These are phyloP conservation scores for Alternaria solani DNA, from an alignment of 2,329 filamentous ascomycete genomes.

Conservation along the genomic window DNA sequence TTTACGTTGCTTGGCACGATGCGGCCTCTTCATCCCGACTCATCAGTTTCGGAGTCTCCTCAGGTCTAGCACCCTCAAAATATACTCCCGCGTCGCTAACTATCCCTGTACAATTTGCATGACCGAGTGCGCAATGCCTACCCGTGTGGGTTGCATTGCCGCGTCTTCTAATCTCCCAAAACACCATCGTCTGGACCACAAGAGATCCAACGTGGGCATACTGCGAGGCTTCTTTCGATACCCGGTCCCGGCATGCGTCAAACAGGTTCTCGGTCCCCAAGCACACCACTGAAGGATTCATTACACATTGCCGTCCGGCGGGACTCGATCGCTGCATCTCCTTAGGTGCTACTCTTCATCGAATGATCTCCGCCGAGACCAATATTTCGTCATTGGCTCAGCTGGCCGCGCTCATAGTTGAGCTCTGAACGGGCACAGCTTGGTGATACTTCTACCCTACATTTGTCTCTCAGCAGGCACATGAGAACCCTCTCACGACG, in stretches of 20 bases:
- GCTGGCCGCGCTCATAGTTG: conserved; percentile 16
- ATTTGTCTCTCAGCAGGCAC: conserved; percentile 58
- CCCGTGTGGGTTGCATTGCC: conserved; percentile 36
- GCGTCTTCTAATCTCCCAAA: conserved; percentile 26
- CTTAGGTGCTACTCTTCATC: conserved; percentile 3
- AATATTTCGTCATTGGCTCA: conserved; percentile 9
- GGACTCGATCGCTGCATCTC: conserved; percentile 13
- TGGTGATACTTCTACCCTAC: conserved; percentile 59
- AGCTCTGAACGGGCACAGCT: conserved; percentile 28
- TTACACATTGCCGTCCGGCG: conserved; percentile 8
- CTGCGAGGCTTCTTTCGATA: conserved; percentile 21
- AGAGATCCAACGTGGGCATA: conserved; percentile 26
- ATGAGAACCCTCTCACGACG: conserved; percentile 56
- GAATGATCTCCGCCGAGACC: not conserved
- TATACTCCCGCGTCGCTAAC: conserved; percentile 45
- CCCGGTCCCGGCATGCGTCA: conserved; percentile 20
- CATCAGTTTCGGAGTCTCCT: conserved; percentile 40
- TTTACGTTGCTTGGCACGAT: conserved; percentile 47
- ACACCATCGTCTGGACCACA: conserved; percentile 29
- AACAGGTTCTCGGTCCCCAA: conserved; percentile 27
- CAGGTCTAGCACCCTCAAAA: conserved; percentile 45
- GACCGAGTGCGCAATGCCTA: conserved; percentile 37
- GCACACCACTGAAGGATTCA: conserved; percentile 9
- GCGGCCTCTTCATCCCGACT: conserved; percentile 46
- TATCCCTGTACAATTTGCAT: conserved; percentile 48